These are phyloP conservation scores for Salix viminalis DNA, from an alignment of 345 rosid genomes.

Conservation along the genomic window DNA sequence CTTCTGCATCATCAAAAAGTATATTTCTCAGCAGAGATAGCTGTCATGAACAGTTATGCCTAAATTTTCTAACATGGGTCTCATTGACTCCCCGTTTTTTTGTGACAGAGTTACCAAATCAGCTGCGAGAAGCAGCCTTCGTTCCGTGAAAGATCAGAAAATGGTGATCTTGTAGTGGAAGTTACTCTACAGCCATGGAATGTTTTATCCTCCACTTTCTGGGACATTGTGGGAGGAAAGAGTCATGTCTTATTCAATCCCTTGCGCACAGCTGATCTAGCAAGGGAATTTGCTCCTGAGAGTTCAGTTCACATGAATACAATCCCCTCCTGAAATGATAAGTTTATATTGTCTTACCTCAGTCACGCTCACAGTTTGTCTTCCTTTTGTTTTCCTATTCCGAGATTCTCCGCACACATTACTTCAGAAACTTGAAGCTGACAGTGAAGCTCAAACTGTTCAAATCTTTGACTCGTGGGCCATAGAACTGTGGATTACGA, in stretches of 20 bases:
- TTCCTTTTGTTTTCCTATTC: not conserved
- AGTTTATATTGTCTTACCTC: no score
- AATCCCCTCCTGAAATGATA: no score
- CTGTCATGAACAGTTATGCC: no score
- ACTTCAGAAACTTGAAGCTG: constrained; percentile 79
- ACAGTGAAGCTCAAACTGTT: constrained; percentile 93
- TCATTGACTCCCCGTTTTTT: no score
- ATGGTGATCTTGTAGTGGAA: constrained; percentile 90
- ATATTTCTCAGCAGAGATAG: no score
- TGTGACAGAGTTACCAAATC: no score
- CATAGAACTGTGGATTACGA: constrained; percentile 89
- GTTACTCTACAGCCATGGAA: constrained; percentile 98
- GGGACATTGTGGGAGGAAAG: constrained; percentile 87
- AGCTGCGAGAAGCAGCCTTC: constrained; percentile 76
- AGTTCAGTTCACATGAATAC: no score
- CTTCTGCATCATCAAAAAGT: no score
- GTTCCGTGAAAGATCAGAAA: constrained; percentile 93
- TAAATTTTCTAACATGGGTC: no score
- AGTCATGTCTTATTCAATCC: constrained; percentile 91
- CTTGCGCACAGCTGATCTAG: constrained; percentile 59
- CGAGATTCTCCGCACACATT: constrained; percentile 79
- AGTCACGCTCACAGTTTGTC: no score
- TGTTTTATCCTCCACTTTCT: constrained; percentile 36
- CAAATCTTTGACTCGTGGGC: constrained; percentile 99
- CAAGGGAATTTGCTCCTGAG: constrained; percentile 49